Evolutionary conservation across 2,329 filamentous ascomycete species (phyloP), one percentile per base, ranked within the genome.

Genomic region (Ophiostoma himal-ulmi): DNA sequence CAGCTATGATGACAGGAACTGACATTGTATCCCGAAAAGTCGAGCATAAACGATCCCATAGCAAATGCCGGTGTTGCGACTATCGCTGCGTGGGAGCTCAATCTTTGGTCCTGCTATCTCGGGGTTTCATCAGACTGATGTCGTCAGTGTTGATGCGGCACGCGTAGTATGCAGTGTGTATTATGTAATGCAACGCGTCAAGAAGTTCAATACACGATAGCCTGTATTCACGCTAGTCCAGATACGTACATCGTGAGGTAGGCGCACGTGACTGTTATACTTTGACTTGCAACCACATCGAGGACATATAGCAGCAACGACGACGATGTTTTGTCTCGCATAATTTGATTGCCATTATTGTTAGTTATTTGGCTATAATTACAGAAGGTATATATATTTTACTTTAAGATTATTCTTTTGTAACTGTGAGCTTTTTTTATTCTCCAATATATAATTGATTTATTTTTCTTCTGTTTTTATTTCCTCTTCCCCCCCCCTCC

Each of bases 21-120:
- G 14, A 73, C 73, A 68, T 73, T 74, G 69, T 74, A 74, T 11
- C 71, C 71, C 57, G 72, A 69, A 36, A 73, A 74, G 68, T 74
- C 73, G 30, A 74, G 44, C 7, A 74, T 52, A 68, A 73, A 73
- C 8, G 72, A 73, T 14, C 71, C 72, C 73, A 74, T 62, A 14
- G 36, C 44, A 22, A 6, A 22, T 64, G 30, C 17, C 20, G 60
- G 30, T 20, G 60, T 10, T 57, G 57, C 5, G 57, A 30, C 14
- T n/a, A 7, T 48, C 44, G 17, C 44, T 62, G 14, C n/a, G 17
- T 22, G 34, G 3, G 30, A n/a, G 60, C 20, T n/a, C 8, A n/a
- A 20, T 5, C 17, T 22, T 5, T 34, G n/a, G 4, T n/a, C 14
- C 22, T 60, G 26, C 22, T 13, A 22, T 60, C 11, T 30, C 1